phyloP scores from a whole-genome alignment of 225 moss, liverwort and hornwort species.

The Physcomitrium patens region DNA sequence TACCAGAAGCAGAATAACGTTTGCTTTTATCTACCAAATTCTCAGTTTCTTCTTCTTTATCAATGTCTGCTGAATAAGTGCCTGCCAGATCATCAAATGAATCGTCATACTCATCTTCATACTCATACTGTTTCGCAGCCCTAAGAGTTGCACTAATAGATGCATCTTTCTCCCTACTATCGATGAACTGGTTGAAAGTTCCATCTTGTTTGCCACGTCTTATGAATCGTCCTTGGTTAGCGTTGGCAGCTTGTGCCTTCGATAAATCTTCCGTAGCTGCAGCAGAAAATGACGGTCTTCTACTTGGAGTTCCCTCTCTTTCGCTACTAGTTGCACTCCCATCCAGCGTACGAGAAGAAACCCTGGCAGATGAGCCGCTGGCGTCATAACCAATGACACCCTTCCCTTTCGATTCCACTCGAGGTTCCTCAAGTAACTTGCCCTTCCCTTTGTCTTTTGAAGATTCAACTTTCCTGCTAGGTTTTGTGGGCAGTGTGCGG shows the following conservation, averaged over 20 bases:
- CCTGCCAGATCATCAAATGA: constrained; percentile 90
- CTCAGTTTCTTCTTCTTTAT: constrained; percentile 85
- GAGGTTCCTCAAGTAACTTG: constrained; percentile 63
- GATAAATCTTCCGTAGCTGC: constrained; percentile 16
- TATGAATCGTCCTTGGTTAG: constrained; percentile 69
- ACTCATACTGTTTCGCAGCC: constrained; percentile 77
- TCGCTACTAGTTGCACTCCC: constrained; percentile 37
- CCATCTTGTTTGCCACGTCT: constrained; percentile 62
- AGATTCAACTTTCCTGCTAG: constrained; percentile 43
- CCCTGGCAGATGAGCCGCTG: constrained; percentile 46
- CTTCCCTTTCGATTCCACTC: constrained; percentile 36
- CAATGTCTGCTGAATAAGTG: constrained; percentile 68
- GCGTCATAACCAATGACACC: constrained; percentile 26
- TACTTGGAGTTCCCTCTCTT: constrained; percentile 42
- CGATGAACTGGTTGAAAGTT: constrained; percentile 65
- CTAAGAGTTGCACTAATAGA: constrained; percentile 63
- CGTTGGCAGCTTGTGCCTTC: constrained; percentile 30
- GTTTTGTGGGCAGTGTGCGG: constrained; percentile 60
- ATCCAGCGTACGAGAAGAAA: constrained; percentile 36
- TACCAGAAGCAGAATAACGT: constrained; percentile 38
- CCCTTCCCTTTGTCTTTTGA: constrained; percentile 89
- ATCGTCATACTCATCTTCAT: constrained; percentile 98
- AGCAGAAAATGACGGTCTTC: constrained; percentile 25
- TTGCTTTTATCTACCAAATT: constrained; percentile 64
- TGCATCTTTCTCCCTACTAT: constrained; percentile 45